Base-by-base conservation (phyloP, 345 rosid species). In the Gossypium raimondii region DNA sequence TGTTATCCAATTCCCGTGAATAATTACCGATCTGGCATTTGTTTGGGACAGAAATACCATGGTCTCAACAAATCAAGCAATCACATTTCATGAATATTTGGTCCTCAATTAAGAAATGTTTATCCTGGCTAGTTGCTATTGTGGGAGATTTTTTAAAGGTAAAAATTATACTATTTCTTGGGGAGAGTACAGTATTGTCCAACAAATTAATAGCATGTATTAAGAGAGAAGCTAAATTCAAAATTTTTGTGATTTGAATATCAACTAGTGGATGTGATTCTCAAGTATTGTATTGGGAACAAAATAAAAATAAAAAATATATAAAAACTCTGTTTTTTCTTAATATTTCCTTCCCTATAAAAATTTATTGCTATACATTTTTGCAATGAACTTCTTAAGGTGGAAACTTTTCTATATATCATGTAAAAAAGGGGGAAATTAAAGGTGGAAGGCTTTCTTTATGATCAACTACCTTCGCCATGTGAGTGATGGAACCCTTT, bases 371-470 rank as follows among this genome's bases (percentile, higher is more conserved):
- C 41, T 34, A 34, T 34, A 34, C 41, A 34, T 34, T 34, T 34
- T 34, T 6, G 7, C 7, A 34, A 5, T 34, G 41, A 34, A 1
- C 7, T 34, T 34, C 41, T 34, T 34, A 34, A 34, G 41, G 41
- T 45, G 11, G 53, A 50, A 50, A 12, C 13, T 50, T 12, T 12
- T 50, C 17, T 50, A 12, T 50, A 5, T 5, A 34, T 34, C 41
- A 50, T 50, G 53, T 87, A 87, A 24, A 34, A 5, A 34, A 34
- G 1, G 7, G 41, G 7, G 16, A 0, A n/a, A 20, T 56, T 11
- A 24, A 24, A 22, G 38, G 43, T 13, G 9, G 59, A 13, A 6
- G 64, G 43, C 67, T 29, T 62, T 62, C 18, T 29, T 34, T 16
- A 9, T 62, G 7, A 29, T 62, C 67, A 62, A 34, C 43, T 45